Conservation (phyloP, 1,284 basidiomycete species). For the Ganoderma sp. region DNA sequence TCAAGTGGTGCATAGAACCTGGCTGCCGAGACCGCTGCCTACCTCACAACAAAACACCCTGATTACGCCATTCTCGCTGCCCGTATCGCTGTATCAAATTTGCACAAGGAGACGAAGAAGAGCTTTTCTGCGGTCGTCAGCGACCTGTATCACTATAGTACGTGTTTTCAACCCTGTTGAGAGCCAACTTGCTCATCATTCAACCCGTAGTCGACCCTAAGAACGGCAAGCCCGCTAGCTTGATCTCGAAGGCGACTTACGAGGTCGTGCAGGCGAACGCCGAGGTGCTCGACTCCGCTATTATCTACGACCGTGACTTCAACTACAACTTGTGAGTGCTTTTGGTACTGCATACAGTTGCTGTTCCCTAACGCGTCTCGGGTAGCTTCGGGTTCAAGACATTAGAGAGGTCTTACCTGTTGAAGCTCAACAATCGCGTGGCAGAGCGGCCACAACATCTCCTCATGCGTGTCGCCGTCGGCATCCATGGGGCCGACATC, state of each 20-base stretch:
- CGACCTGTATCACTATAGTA: slow-evolving; percentile 91
- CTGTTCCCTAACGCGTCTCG: slow-evolving; percentile 7
- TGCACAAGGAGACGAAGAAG: slow-evolving; percentile 99
- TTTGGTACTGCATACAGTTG: not conserved
- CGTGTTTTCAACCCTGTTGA: slow-evolving; percentile 32
- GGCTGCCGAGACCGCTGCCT: slow-evolving; percentile 96
- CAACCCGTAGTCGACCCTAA: slow-evolving; percentile 86
- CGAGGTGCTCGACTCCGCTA: slow-evolving; percentile 87
- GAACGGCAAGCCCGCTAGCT: slow-evolving; percentile 84
- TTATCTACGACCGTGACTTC: slow-evolving; percentile 99
- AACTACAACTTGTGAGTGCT: slow-evolving; percentile 86
- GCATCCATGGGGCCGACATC: slow-evolving; percentile 92
- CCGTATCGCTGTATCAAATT: slow-evolving; percentile 97
- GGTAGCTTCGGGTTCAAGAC: slow-evolving; percentile 98
- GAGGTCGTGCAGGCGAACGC: slow-evolving; percentile 85
- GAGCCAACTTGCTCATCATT: not conserved
- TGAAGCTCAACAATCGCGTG: slow-evolving; percentile 93
- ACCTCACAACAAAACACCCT: slow-evolving; percentile 95
- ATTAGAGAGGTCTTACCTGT: slow-evolving; percentile 96
- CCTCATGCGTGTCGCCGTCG: slow-evolving; percentile 99
- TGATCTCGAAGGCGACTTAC: slow-evolving; percentile 94
- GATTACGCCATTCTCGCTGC: slow-evolving; percentile 99
- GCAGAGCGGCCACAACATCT: slow-evolving; percentile 99
- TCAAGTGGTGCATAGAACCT: slow-evolving; percentile 66
- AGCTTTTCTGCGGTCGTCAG: slow-evolving; percentile 91